These are phyloP conservation scores for Tephrocybe sp. DNA, from an alignment of 768 basidiomycete genomes.

Conservation along the genomic window DNA sequence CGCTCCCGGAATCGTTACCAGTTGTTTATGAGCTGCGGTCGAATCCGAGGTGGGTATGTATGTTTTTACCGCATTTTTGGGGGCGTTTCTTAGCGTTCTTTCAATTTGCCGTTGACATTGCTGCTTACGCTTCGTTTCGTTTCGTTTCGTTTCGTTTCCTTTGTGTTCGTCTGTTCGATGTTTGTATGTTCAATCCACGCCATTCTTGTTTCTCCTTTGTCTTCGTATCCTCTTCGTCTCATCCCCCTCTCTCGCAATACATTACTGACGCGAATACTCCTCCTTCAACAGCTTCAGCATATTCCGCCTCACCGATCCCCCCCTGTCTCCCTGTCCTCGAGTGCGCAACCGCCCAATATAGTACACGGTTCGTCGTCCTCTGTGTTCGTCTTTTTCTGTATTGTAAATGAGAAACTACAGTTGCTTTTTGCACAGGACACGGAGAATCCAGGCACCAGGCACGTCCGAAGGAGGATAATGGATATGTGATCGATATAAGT, in stretches of 20 bases:
- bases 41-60: conserved; percentile 72
- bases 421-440: conserved; percentile 67
- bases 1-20: conserved; percentile 91
- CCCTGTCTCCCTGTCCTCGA: conserved; percentile 69
- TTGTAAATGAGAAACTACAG: neutral
- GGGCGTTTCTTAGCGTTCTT: too few species aligned
- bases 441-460: too few species aligned
- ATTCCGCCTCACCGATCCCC: conserved; percentile 88
- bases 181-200: too few species aligned
- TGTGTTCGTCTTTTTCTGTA: neutral
- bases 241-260: neutral
- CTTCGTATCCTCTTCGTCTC: neutral
- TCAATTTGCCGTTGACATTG: too few species aligned
- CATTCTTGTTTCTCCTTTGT: too few species aligned
- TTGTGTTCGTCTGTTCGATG: too few species aligned
- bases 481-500: too few species aligned
- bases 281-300: conserved; percentile 67
- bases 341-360: conserved; percentile 72
- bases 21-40: conserved; percentile 88
- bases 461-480: too few species aligned
- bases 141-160: too few species aligned
- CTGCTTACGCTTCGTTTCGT: too few species aligned
- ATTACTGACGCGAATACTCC: neutral
- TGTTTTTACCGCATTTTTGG: too few species aligned
- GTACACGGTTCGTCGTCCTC: conserved; percentile 77